Base-by-base conservation (phyloP, 805 yeast species). In the Cyberlindnera americana region DNA sequence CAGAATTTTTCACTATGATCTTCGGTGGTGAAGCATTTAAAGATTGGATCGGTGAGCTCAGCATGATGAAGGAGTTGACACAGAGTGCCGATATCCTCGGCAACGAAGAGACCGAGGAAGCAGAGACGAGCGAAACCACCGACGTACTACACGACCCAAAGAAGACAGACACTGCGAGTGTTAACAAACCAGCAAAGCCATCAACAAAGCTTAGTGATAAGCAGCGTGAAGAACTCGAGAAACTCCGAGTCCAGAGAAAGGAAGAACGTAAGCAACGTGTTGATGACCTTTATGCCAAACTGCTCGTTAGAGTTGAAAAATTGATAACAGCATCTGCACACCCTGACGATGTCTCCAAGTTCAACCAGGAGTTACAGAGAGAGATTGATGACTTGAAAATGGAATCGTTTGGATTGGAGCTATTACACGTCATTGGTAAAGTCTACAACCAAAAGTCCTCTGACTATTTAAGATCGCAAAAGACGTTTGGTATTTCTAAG, bases 341-440 rank as follows among this genome's bases (percentile, higher is more conserved):
- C 21, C 57, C 59, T 0, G 77, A 73, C 21, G 75, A 78, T 13
- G 56, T 77, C 27, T 63, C 60, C 7, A 70, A 69, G 6, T 83
- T 76, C 54, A 64, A 60, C n/a, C 52, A 53, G 11, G 77, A 78
- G 49, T 65, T 85, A 21, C 62, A 65, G 28, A 66, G 67, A 39
- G 93, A 85, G 56, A 75, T 84, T 31, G 90, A 84, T 50, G 84
- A 84, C 46, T 68, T 93, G 57, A 93, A 93, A 61, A 77, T 88
- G 73, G 99, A 93, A 69, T 86, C 96, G 38, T 93, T 93, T 66
- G 99, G 99, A 12, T 64, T 91, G 36, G 95, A 91, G 63, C 70
- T 93, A 36, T 67, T 91, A 48, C 89, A 83, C 49, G 67, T 91
- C 15, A 83, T 93, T 46, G 97, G 98, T 15, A 74, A 73, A 44